Percentiles rank a stretch among this genome's conserved stretches.
These are phyloP conservation scores for Meredithiella fracta DNA, from an alignment of 2,329 filamentous ascomycete genomes.

Conservation along the genomic window DNA sequence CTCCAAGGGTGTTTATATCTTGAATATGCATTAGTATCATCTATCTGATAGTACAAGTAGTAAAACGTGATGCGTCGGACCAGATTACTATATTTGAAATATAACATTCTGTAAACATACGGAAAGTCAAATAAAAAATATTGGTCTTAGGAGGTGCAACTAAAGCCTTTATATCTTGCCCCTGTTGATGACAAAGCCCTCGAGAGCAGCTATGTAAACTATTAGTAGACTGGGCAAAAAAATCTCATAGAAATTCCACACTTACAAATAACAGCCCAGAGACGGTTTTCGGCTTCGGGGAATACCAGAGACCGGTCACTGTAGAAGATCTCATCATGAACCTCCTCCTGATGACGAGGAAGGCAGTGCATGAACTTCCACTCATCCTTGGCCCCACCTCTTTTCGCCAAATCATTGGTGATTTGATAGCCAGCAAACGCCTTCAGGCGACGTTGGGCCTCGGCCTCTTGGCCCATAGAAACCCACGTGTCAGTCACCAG, in stretches of 20 bases:
- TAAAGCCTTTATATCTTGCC: slow-evolving; percentile 45
- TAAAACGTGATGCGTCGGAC: background rate
- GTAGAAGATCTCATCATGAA: slow-evolving; percentile 90
- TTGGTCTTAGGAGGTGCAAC: background rate
- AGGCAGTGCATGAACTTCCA: slow-evolving; percentile 99
- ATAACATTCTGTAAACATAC: background rate
- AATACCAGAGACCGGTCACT: slow-evolving; percentile 74
- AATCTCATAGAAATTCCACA: slow-evolving; percentile 16
- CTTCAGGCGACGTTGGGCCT: slow-evolving; percentile 57
- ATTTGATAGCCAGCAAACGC: slow-evolving; percentile 87
- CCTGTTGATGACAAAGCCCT: slow-evolving; percentile 88
- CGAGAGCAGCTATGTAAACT: slow-evolving; percentile 44
- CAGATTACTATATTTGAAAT: background rate
- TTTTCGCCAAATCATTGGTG: slow-evolving; percentile 65
- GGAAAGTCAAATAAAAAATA: background rate
- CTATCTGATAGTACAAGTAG: slow-evolving; percentile 1
- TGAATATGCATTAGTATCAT: background rate
- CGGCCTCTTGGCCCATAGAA: slow-evolving; percentile 91
- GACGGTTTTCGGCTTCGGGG: slow-evolving; percentile 79
- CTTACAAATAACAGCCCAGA: slow-evolving; percentile 74
- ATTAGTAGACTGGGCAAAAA: background rate
- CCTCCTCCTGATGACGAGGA: slow-evolving; percentile 81
- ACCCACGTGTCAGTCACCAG: slow-evolving; percentile 97
- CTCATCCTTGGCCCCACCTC: slow-evolving; percentile 67
- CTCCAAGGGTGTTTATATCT: background rate